Evolutionary conservation across 768 basidiomycete genomes (phyloP), one percentile per base, ranked within the genome.

Genomic region (Auriscalpium vulgare): DNA sequence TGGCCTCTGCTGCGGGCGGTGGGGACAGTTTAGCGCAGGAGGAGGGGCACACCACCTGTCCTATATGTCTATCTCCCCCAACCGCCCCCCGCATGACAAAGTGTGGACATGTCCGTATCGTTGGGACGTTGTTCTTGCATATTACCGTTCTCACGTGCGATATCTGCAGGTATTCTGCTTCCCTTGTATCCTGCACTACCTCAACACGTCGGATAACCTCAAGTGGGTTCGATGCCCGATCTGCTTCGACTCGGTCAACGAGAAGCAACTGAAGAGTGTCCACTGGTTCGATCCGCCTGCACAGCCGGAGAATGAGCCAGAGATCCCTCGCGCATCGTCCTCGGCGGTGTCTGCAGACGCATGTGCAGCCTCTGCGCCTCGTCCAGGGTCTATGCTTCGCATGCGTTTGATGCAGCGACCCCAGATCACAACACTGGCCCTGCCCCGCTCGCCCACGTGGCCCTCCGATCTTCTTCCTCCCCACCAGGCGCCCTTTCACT

Each of bases 151-250:
- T 29, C 29, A 29, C 29, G 29, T 29, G 29, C 29, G 7, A 29
- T 29, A 29, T 43, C 35, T 46, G 14, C 62, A 95, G 93, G 85
- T 97, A 45, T 98, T 85, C 72, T 98, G 95, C 70, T 95, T 87
- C 68, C 88, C 93, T 16, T 97, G 95, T 72, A 91, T 95, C 55
- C 75, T 97, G 45, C 94, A 93, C 69, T 94, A 93, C 66, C 78
- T 95, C 64, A 85, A 82, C 66, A 82, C 84, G 19, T 89, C 91
- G 23, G 85, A 93, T 48, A 87, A 83, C 67, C 70, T 72, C 29
- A 93, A 94, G 70, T 94, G 90, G 83, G 87, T 86, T 35, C 86
- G 88, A 54, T 98, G 97, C 68, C 97, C 97, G 3, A 93, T 99
- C 50, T 99, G 97, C 70, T 91, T 88, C 65, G 97, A 98, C 74